Evolutionary conservation across 495 filamentous ascomycete species (phyloP).

Genomic region (Mytilinidion resinicola): DNA sequence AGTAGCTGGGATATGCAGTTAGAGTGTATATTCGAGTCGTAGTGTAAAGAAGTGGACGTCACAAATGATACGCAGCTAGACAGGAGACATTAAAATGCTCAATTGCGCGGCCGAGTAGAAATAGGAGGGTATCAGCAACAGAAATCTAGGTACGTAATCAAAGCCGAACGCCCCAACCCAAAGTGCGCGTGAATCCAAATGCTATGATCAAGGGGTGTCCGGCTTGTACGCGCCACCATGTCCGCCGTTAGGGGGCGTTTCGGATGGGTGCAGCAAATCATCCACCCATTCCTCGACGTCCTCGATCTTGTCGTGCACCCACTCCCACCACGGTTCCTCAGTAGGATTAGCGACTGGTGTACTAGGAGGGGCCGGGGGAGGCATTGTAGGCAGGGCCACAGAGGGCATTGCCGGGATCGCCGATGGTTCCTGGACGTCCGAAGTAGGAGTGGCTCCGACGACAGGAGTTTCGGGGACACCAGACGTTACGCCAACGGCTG

Average conservation of each 20-base stretch:
- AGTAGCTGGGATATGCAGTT: no score
- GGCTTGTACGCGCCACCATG: background rate
- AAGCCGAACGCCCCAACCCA: background rate
- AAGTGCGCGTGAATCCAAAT: background rate
- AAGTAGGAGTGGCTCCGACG: no score
- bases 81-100: no score
- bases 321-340: constrained; percentile 24
- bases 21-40: no score
- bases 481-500: no score
- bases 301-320: constrained; percentile 22
- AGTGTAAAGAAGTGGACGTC: no score
- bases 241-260: background rate
- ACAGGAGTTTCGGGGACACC: no score
- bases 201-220: background rate
- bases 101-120: background rate
- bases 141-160: background rate
- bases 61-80: no score
- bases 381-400: background rate
- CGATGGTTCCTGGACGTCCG: no score
- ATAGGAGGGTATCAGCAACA: constrained; percentile 3
- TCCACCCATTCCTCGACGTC: constrained; percentile 26
- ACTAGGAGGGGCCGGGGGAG: constrained; percentile 8
- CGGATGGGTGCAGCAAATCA: constrained; percentile 10
- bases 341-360: constrained; percentile 14
- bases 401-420: no score